Base-by-base conservation (phyloP, 345 rosid species). In the Eucalyptus sideroxylon region DNA sequence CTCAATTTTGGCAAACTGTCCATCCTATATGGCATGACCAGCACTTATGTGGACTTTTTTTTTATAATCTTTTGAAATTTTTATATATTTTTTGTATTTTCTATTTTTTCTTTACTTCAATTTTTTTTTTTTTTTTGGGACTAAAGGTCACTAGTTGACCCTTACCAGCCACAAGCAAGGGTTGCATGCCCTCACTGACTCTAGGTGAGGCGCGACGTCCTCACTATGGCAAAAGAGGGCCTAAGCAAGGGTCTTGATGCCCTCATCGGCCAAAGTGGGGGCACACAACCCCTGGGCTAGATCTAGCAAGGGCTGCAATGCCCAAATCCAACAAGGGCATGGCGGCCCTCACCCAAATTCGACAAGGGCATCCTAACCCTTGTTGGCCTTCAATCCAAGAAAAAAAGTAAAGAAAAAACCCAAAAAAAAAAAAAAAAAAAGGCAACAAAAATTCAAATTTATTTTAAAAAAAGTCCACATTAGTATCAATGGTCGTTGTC, bases 251-350 rank as follows among this genome's bases (percentile, higher is more conserved):
- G 67, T 12, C 31, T 6, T 6, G 30, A 27, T 60, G 31, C 31
- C 67, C 67, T 60, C 31, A 27, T 27, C 3, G 1, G 3, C 67
- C 16, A 60, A 60, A 60, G 67, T 26, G 31, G 14, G 8, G 67
- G 67, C 31, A 11, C 1, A 0, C 31, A 0, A 0, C 9, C 34
- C 15, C 14, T 30, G 1, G 16, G 2, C 31, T 1, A 62, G 31
- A 62, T 62, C 31, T 27, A 0, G 16, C 2, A 1, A 62, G 17
- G 69, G 31, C 3, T 6, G 4, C 9, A 62, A 62, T 6, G 30
- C 67, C 31, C 4, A 60, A 26, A 27, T 27, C 1, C 8, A 12
- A 26, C 4, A 23, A 56, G 31, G 34, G 69, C 69, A 62, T 27
- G 69, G 69, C 0, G 1, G 8, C 69, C 69, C 34, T 62, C 16